Conservation (phyloP, 768 basidiomycete genomes). For the Mrakia blollopis region DNA sequence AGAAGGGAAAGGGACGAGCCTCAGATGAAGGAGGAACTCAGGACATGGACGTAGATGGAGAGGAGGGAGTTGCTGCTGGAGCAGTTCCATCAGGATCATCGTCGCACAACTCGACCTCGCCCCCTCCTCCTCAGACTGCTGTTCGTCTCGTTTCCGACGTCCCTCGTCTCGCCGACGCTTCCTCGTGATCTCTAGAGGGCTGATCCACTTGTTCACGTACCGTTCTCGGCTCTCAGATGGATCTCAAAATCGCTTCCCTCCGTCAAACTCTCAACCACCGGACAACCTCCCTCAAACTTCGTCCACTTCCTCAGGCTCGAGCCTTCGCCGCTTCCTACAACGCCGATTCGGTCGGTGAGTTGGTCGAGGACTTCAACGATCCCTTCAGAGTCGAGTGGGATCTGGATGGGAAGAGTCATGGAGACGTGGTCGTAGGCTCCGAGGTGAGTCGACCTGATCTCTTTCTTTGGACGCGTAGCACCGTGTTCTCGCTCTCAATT, state of each 20-base stretch:
- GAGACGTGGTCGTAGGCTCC: slow-evolving; percentile 65
- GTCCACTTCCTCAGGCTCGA: slow-evolving; percentile 50
- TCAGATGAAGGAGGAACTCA: slow-evolving; percentile 28
- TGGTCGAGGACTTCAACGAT: slow-evolving; percentile 79
- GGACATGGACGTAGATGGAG: slow-evolving; percentile 29
- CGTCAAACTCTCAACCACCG: slow-evolving; percentile 44
- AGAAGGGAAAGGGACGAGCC: slow-evolving; percentile 31
- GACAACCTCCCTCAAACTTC: slow-evolving; percentile 55
- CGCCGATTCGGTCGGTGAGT: slow-evolving; percentile 56
- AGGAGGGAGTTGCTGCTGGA: slow-evolving; percentile 28
- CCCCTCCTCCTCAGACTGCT: background rate
- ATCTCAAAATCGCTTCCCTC: slow-evolving; percentile 61
- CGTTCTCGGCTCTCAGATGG: slow-evolving; percentile 44
- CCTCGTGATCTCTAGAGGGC: too few relatives aligned
- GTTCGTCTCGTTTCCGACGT: background rate
- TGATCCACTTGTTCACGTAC: background rate
- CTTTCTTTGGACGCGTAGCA: background rate
- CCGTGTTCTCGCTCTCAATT: background rate
- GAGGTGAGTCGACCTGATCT: slow-evolving; percentile 49
- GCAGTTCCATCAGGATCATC: background rate
- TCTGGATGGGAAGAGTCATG: slow-evolving; percentile 47
- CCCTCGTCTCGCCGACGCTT: background rate
- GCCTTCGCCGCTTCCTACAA: slow-evolving; percentile 55
- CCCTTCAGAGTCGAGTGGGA: slow-evolving; percentile 82
- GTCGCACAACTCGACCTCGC: slow-evolving; percentile 14